Conservation (phyloP, 2,329 filamentous ascomycete genomes). For the Cordyceps cicadae region DNA sequence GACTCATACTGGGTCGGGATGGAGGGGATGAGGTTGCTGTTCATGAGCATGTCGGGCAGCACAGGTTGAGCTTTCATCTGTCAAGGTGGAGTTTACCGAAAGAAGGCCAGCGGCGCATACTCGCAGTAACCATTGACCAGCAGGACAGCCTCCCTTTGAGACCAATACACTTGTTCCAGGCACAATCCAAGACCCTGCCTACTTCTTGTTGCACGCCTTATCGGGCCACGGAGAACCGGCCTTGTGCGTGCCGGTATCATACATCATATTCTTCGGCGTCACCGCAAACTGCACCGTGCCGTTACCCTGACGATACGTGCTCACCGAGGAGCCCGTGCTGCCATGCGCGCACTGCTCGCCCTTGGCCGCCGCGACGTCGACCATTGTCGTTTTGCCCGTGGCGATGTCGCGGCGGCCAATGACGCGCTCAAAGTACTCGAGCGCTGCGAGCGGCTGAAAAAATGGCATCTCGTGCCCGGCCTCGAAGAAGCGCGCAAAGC, state of each 20-base stretch:
- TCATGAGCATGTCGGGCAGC: too few relatives aligned
- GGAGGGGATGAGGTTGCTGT: too few relatives aligned
- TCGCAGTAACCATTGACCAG: too few relatives aligned
- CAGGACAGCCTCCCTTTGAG: too few relatives aligned
- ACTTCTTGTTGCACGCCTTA: neutral
- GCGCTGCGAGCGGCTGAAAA: constrained; percentile 49
- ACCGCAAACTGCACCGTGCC: neutral
- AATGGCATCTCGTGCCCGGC: constrained; percentile 54
- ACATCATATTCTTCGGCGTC: neutral
- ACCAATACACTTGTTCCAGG: too few relatives aligned
- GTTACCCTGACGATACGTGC: neutral
- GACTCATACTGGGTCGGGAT: too few relatives aligned
- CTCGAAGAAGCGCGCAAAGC: constrained; percentile 57
- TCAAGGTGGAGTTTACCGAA: too few relatives aligned
- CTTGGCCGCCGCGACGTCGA: constrained; percentile 31
- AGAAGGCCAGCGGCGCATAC: too few relatives aligned
- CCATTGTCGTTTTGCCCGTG: constrained; percentile 33
- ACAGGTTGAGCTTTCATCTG: too few relatives aligned
- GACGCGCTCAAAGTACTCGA: constrained; percentile 51
- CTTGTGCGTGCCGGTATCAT: neutral
- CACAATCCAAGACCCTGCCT: neutral
- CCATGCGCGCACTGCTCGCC: constrained; percentile 19
- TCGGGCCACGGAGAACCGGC: neutral
- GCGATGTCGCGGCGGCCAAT: constrained; percentile 45
- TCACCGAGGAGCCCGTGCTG: neutral